Evolutionary conservation across 129 eudicot species (phyloP), one percentile per base, ranked within the genome.

Genomic region (Escallonia herrerae): DNA sequence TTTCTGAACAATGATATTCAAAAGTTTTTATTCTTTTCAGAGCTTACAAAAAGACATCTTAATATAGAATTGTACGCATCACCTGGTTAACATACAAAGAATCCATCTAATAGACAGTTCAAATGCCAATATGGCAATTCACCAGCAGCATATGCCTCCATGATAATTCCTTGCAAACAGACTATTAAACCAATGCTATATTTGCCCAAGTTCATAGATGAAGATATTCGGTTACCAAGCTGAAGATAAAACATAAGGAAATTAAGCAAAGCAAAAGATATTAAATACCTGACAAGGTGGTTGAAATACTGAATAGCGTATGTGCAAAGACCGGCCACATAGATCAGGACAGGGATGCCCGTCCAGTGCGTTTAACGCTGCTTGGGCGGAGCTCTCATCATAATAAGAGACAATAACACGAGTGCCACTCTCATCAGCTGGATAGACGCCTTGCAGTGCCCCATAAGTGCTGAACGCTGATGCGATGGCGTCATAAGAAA

Each of bases 341-440:
- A 93, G 96, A 66, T 71, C 74, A 68, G 76, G 69, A 65, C 96
- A 93, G 14, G 83, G 80, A 56, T 63, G 80, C 43, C 82, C 77
- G 76, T 83, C 60, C 64, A 93, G 76, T 15, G 89, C 95, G 46
- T 59, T 58, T 62, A 88, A 65, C 15, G 98, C 98, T 14, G 85
- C 79, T 65, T 73, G 62, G 0, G 98, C 88, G 66, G 86, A 79
- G 49, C 13, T 78, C 67, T 81, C 75, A 0, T 81, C 84, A 62
- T 58, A 22, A 60, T 69, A 93, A 3, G 95, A 88, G 64, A 93
- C 95, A 62, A 93, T 81, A 43, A 88, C 98, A 62, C 98, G 96
- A 54, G 87, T 82, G 13, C 96, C 96, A 66, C 79, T 88, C 15
- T 83, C 89, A 48, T 93, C 98, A 58, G 98, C 98, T 58, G 87